These are phyloP conservation scores for Penicillium freii DNA, from an alignment of 2,329 filamentous ascomycete species.

Conservation along the genomic window DNA sequence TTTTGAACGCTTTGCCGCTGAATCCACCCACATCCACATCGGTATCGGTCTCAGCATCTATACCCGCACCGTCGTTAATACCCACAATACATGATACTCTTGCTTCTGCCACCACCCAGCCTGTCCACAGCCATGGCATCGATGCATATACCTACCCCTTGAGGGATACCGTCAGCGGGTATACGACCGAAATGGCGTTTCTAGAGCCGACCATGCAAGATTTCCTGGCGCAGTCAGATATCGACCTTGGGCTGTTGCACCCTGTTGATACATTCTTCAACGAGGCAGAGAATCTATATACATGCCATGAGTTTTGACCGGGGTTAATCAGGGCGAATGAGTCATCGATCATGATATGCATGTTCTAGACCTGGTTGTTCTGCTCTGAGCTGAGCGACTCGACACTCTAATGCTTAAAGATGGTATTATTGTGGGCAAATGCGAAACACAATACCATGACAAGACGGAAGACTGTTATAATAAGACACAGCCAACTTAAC, in stretches of 20 bases:
- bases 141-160: conserved; percentile 13
- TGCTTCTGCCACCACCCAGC: not conserved
- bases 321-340: not conserved
- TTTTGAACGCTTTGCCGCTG: not conserved
- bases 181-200: conserved; percentile 41
- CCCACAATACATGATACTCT: conserved; percentile 10
- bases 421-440: not conserved
- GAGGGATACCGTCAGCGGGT: conserved; percentile 30
- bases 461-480: not conserved
- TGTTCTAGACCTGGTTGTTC: not conserved
- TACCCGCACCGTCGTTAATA: conserved; percentile 1
- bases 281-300: conserved; percentile 35
- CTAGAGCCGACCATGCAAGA: conserved; percentile 42
- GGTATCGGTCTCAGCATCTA: not conserved
- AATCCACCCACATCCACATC: not conserved
- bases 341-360: not conserved
- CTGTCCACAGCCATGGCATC: not conserved
- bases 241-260: conserved; percentile 36
- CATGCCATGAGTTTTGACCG: conserved; percentile 25
- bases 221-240: conserved; percentile 40
- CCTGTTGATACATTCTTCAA: conserved; percentile 38
- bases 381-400: not conserved
- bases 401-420: not conserved
- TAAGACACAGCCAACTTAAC: not conserved
- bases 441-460: not conserved